Evolutionary conservation across 805 yeast species (phyloP).

Genomic region (Peterozyma toletana): DNA sequence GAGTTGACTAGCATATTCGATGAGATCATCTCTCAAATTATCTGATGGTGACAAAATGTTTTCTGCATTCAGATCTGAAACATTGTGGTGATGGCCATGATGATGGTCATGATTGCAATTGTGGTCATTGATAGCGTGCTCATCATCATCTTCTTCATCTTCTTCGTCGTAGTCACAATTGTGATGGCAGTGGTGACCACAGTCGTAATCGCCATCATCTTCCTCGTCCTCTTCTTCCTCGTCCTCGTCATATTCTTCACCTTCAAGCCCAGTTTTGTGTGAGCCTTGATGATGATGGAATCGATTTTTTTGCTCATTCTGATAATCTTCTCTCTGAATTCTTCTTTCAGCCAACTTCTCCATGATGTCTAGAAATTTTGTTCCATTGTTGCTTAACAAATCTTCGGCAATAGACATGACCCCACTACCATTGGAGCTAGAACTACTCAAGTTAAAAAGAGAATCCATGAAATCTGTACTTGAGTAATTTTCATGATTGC

Average conservation of each 20-base stretch:
- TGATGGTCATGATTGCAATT: background rate
- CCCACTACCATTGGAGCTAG: constrained; percentile 25
- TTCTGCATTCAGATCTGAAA: constrained; percentile 16
- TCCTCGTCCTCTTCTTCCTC: constrained; percentile 19
- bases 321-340: constrained; percentile 21
- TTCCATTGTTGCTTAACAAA: constrained; percentile 69
- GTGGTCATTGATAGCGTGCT: constrained; percentile 3
- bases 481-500: background rate
- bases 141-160: constrained; percentile 12
- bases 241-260: constrained; percentile 9
- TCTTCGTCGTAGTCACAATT: constrained; percentile 20
- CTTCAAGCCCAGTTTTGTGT: background rate
- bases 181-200: constrained; percentile 22
- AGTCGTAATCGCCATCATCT: constrained; percentile 18
- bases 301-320: constrained; percentile 16
- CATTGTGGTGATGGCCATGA: constrained; percentile 3
- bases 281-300: constrained; percentile 17
- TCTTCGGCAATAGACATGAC: constrained; percentile 70
- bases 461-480: constrained; percentile 1
- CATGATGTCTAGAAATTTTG: constrained; percentile 70
- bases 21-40: constrained; percentile 28
- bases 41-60: constrained; percentile 30
- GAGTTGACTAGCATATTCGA: constrained; percentile 40
- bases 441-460: constrained; percentile 3
- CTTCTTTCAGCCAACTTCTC: constrained; percentile 61